A percentile compares a stretch with the other conserved stretches of the same genome.
Evolutionary conservation across 495 filamentous ascomycete genomes (phyloP).

Genomic region (Hypoxylon perforatum): DNA sequence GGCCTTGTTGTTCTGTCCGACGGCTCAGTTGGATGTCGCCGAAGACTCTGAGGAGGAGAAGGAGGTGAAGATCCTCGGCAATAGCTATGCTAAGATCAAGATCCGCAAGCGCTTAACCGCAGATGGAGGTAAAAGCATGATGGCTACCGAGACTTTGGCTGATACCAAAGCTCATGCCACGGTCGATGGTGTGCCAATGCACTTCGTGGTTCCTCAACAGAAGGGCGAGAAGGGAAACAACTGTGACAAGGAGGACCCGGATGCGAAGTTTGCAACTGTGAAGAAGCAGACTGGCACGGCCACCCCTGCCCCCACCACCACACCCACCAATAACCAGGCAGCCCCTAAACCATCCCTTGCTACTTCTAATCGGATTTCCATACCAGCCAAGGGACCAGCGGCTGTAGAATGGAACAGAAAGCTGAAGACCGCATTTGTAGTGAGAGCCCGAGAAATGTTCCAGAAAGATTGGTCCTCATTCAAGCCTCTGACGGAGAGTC

Average conservation of each 20-base stretch:
- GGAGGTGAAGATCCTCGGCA: slow-evolving; percentile 52
- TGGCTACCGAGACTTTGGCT: slow-evolving; percentile 41
- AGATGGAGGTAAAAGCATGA: slow-evolving; percentile 69
- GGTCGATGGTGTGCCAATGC: not conserved
- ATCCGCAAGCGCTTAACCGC: slow-evolving; percentile 63
- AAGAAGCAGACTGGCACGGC: no score
- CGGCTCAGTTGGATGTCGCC: slow-evolving; percentile 60
- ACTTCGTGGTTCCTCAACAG: not conserved
- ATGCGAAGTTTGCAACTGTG: no score
- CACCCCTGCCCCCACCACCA: no score
- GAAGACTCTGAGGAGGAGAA: not conserved
- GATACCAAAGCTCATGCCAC: not conserved
- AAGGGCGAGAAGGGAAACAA: not conserved
- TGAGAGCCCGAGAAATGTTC: not conserved
- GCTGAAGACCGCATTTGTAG: no score
- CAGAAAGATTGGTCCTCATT: not conserved
- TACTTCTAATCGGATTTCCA: no score
- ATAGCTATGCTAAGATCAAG: slow-evolving; percentile 61
- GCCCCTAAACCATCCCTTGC: not conserved
- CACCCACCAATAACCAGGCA: no score
- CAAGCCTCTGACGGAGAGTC: not conserved
- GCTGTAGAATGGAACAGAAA: no score
- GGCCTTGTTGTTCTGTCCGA: slow-evolving; percentile 73
- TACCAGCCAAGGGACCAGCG: no score
- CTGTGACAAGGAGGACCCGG: not conserved